Percentiles rank a stretch among this genome's conserved stretches.
Evolutionary conservation across 768 basidiomycete species (phyloP).

Genomic region (Pisolithus microcarpus): DNA sequence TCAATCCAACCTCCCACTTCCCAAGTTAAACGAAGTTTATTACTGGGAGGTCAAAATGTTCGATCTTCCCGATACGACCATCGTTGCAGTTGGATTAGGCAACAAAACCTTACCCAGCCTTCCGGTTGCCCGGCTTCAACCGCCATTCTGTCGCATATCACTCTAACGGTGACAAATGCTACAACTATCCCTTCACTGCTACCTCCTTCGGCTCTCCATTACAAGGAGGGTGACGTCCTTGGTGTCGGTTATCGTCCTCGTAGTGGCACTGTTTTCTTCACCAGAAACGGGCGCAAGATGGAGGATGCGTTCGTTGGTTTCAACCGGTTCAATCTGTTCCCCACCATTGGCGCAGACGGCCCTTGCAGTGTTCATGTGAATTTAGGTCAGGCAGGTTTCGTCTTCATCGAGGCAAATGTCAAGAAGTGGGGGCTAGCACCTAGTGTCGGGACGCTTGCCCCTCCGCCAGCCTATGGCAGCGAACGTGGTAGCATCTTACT

Average conservation of each 20-base stretch:
- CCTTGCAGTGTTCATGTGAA: slow-evolving; percentile 97
- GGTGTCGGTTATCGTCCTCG: slow-evolving; percentile 95
- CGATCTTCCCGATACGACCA: slow-evolving; percentile 83
- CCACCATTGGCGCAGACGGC: slow-evolving; percentile 92
- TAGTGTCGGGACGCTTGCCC: slow-evolving; percentile 92
- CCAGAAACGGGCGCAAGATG: slow-evolving; percentile 93
- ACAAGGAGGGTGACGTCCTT: slow-evolving; percentile 91
- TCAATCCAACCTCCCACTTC: slow-evolving; percentile 93
- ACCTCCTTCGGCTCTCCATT: slow-evolving; percentile 75
- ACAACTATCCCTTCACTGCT: slow-evolving; percentile 93
- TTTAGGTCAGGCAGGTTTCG: slow-evolving; percentile 95
- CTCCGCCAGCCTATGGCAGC: slow-evolving; percentile 96
- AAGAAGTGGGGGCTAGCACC: slow-evolving; percentile 99
- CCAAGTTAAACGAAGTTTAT: slow-evolving; percentile 97
- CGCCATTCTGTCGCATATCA: slow-evolving; percentile 91
- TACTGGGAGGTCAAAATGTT: slow-evolving; percentile 99
- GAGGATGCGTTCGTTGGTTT: slow-evolving; percentile 94
- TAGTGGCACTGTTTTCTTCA: slow-evolving; percentile 98
- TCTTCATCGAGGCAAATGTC: slow-evolving; percentile 98
- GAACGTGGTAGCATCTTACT: slow-evolving; percentile 94
- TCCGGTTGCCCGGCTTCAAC: slow-evolving; percentile 82
- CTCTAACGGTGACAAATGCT: slow-evolving; percentile 93
- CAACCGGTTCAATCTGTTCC: slow-evolving; percentile 89
- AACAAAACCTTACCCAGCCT: slow-evolving; percentile 94
- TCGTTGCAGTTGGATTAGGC: slow-evolving; percentile 89